phyloP scores from a whole-genome alignment of 2,329 filamentous ascomycete species.

The Ophiostoma sp. region DNA sequence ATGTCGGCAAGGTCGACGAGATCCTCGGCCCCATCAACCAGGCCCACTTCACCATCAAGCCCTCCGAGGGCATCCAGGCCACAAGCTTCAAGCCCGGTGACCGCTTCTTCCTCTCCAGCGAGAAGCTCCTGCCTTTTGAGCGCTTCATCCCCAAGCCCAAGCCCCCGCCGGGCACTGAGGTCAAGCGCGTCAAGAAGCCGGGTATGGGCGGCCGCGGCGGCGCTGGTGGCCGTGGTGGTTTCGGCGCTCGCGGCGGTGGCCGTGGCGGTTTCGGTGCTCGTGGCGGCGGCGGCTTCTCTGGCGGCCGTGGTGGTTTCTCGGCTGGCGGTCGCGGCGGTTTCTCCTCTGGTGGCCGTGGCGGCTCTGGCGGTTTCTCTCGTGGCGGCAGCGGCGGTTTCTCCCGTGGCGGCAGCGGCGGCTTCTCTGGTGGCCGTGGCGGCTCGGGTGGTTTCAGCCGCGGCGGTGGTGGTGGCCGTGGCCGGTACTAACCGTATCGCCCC shows the following conservation, averaged over 20 bases:
- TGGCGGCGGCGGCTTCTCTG: slow-evolving; percentile 28
- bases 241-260: slow-evolving; percentile 5
- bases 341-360: slow-evolving; percentile 23
- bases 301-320: slow-evolving; percentile 28
- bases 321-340: slow-evolving; percentile 18
- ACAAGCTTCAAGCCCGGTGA: slow-evolving; percentile 92
- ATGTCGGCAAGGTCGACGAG: slow-evolving; percentile 96
- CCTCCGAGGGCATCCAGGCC: slow-evolving; percentile 91
- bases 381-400: slow-evolving; percentile 26
- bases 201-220: slow-evolving; percentile 34
- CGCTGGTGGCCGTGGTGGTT: slow-evolving; percentile 24
- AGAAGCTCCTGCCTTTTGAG: slow-evolving; percentile 92
- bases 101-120: slow-evolving; percentile 92
- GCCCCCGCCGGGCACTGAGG: slow-evolving; percentile 58
- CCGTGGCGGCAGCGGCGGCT: slow-evolving; percentile 25
- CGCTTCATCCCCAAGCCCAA: slow-evolving; percentile 97
- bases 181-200: slow-evolving; percentile 56
- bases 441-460: slow-evolving; percentile 30
- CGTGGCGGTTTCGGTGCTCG: slow-evolving; percentile 19
- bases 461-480: slow-evolving; percentile 32
- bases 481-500: slow-evolving; percentile 23
- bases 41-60: slow-evolving; percentile 98
- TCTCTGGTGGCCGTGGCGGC: slow-evolving; percentile 25
- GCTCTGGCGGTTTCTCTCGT: slow-evolving; percentile 27
- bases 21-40: slow-evolving; percentile 96